Conservation (phyloP, 768 basidiomycete species). For the Xerocomus potaroensis region DNA sequence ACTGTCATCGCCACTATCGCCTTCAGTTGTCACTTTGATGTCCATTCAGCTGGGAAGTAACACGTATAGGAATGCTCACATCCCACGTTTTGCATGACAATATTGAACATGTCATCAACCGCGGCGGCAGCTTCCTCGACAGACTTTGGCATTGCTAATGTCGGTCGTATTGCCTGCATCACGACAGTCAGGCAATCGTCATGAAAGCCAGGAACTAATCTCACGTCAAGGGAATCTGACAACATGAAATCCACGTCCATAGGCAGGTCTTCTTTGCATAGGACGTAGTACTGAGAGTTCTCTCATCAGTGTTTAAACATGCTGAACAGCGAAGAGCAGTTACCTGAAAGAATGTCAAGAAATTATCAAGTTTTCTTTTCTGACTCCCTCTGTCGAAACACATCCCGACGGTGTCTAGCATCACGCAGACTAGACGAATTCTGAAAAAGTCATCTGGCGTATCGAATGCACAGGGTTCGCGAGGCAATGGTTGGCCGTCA, state of each 20-base stretch:
- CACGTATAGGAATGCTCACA: slow-evolving; percentile 36
- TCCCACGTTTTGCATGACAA: slow-evolving; percentile 56
- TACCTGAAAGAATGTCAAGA: slow-evolving; percentile 92
- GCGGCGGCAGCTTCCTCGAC: slow-evolving; percentile 82
- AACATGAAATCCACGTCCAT: slow-evolving; percentile 99
- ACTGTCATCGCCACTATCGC: slow-evolving; percentile 49
- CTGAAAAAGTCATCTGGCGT: slow-evolving; percentile 97
- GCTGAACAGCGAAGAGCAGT: background rate
- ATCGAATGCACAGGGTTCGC: slow-evolving; percentile 70
- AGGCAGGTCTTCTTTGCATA: slow-evolving; percentile 85
- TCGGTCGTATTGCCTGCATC: slow-evolving; percentile 87
- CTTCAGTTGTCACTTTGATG: slow-evolving; percentile 32
- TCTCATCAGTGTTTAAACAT: slow-evolving; percentile 4
- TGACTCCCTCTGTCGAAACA: slow-evolving; percentile 95
- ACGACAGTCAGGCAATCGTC: slow-evolving; percentile 1
- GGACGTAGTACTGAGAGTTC: slow-evolving; percentile 63
- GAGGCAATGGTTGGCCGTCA: slow-evolving; percentile 84
- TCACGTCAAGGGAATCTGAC: slow-evolving; percentile 87
- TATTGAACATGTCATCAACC: slow-evolving; percentile 86
- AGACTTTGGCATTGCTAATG: slow-evolving; percentile 61
- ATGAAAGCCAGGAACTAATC: slow-evolving; percentile 6
- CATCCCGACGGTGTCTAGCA: slow-evolving; percentile 95
- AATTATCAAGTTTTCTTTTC: slow-evolving; percentile 90
- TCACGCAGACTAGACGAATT: slow-evolving; percentile 81
- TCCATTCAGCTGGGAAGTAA: slow-evolving; percentile 14